phyloP scores from a whole-genome alignment of 106 monocot genomes.

The Acanthochlamys bracteata region DNA sequence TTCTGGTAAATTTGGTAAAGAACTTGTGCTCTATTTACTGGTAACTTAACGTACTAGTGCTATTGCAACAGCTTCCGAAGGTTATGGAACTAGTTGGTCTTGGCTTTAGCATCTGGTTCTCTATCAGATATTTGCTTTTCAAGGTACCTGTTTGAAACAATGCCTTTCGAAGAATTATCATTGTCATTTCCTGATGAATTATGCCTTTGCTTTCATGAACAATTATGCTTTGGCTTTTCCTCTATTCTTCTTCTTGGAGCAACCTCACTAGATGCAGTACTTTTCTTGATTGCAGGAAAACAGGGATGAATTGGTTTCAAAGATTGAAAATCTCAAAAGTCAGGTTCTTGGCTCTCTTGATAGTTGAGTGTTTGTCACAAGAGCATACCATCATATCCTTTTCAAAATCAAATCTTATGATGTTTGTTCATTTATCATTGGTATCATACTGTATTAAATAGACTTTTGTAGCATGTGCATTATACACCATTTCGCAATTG shows the following conservation, averaged over 20 bases:
- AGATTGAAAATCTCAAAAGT: slow-evolving; percentile 46
- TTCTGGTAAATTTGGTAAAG: neutral
- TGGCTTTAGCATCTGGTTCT: slow-evolving; percentile 76
- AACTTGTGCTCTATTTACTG: neutral
- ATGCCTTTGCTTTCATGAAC: no score
- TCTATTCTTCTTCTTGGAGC: no score
- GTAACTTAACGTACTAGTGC: neutral
- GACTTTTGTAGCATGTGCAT: no score
- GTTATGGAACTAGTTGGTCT: slow-evolving; percentile 75
- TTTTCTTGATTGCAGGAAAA: slow-evolving; percentile 34
- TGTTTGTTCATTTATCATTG: no score
- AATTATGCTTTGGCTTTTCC: neutral
- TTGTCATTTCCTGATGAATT: no score
- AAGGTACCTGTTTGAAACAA: slow-evolving; percentile 29
- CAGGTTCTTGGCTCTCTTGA: slow-evolving; percentile 39
- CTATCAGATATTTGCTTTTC: slow-evolving; percentile 56
- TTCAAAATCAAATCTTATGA: no score
- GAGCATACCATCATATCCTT: no score
- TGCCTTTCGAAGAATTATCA: neutral
- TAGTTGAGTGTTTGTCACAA: neutral
- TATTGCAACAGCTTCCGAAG: slow-evolving; percentile 44
- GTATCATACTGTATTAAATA: no score
- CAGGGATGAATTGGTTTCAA: slow-evolving; percentile 57
- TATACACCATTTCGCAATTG: no score
- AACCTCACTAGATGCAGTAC: neutral